Evolutionary conservation across 441 rosid genomes (phyloP).

Genomic region (Aquilaria agallochum): DNA sequence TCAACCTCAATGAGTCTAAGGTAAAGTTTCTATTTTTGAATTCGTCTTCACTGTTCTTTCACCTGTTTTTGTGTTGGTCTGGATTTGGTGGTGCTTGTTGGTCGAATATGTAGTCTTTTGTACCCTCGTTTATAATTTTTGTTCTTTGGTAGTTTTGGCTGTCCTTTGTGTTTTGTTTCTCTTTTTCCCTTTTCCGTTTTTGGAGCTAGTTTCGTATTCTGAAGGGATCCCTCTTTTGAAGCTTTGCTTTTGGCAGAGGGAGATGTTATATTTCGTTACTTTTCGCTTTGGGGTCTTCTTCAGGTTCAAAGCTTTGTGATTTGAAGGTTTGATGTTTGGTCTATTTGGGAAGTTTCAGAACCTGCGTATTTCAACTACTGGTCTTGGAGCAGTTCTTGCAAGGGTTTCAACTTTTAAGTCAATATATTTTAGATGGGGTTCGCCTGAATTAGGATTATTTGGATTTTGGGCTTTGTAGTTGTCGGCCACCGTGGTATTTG

Average conservation of each 20-base stretch:
- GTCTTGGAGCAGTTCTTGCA: too few species aligned
- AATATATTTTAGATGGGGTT: too few species aligned
- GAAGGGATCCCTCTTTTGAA: background rate
- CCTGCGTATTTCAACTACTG: too few species aligned
- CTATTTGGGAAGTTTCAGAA: too few species aligned
- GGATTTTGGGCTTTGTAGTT: too few species aligned
- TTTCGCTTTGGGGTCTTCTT: slow-evolving; percentile 1
- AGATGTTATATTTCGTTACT: background rate
- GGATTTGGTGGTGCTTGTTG: background rate
- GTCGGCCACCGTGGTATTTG: too few species aligned
- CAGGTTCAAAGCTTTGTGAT: background rate
- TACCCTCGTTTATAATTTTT: slow-evolving; percentile 19
- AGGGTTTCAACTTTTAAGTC: too few species aligned
- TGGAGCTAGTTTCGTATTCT: slow-evolving; percentile 3
- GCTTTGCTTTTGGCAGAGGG: background rate
- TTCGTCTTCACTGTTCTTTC: background rate
- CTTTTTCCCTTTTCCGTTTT: background rate
- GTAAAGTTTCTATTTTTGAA: slow-evolving; percentile 16
- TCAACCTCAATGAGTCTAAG: slow-evolving; percentile 47
- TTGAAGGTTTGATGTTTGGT: background rate
- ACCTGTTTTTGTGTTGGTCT: background rate
- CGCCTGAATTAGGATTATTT: too few species aligned
- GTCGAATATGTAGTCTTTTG: slow-evolving; percentile 10
- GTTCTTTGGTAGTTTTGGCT: slow-evolving; percentile 3
- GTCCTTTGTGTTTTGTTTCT: slow-evolving; percentile 9